Conservation (phyloP, 208 protist genomes). For the Giardia duodenalis region DNA sequence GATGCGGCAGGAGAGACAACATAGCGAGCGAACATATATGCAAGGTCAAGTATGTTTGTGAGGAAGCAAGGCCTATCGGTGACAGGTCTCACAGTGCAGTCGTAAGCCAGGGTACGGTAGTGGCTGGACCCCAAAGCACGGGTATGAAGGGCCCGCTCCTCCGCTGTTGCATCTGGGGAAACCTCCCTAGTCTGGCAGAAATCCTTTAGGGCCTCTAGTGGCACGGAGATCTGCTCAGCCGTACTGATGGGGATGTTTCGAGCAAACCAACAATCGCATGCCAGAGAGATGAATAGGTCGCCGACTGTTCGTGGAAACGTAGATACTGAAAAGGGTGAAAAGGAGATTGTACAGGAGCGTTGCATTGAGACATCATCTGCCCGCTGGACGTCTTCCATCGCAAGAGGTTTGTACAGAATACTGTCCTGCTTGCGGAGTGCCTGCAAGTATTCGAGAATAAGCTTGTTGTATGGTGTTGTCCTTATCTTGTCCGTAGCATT, state of each 20-base stretch:
- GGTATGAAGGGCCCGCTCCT: not conserved
- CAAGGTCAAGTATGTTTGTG: not conserved
- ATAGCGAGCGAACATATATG: not conserved
- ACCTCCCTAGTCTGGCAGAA: not conserved
- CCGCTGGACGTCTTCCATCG: not conserved
- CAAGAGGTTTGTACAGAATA: not conserved
- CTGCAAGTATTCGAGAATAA: not conserved
- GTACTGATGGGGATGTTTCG: not conserved
- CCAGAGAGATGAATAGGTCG: not conserved
- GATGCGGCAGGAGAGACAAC: conserved; percentile 5
- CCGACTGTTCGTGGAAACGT: not conserved
- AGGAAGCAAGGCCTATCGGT: not conserved
- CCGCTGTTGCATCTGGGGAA: not conserved
- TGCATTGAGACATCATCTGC: not conserved
- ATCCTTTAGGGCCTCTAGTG: not conserved
- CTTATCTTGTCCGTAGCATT: not conserved
- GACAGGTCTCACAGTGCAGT: not conserved
- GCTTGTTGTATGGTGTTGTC: not conserved
- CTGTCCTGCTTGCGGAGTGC: not conserved
- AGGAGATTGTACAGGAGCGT: not conserved
- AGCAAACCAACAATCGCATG: not conserved
- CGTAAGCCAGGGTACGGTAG: not conserved
- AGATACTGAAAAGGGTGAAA: not conserved
- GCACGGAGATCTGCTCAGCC: not conserved
- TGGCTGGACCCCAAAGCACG: not conserved